Evolutionary conservation across 2,329 filamentous ascomycete genomes (phyloP).

Genomic region (Incumbomyces delicatus): DNA sequence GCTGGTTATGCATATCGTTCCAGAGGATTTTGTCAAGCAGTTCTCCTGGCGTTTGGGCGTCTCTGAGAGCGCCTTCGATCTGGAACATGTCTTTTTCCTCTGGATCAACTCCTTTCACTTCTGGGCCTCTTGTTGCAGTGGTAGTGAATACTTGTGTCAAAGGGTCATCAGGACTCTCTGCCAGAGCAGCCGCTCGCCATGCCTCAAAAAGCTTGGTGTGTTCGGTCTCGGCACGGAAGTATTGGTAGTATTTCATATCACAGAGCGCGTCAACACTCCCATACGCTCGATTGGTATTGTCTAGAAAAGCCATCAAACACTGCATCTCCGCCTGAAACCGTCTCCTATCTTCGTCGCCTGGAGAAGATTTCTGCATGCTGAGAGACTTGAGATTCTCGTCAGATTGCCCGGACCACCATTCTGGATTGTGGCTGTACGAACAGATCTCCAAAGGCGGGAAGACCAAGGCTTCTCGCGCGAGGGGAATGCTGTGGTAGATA

Average conservation of each 20-base stretch:
- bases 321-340: slow-evolving; percentile 49
- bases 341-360: slow-evolving; percentile 28
- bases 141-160: slow-evolving; percentile 39
- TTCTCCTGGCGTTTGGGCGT: slow-evolving; percentile 35
- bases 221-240: slow-evolving; percentile 20
- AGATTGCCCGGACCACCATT: slow-evolving; percentile 54
- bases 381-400: slow-evolving; percentile 43
- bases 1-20: slow-evolving; percentile 29
- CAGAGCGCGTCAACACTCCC: slow-evolving; percentile 45
- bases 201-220: slow-evolving; percentile 39
- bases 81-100: slow-evolving; percentile 29
- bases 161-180: slow-evolving; percentile 31
- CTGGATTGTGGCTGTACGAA: slow-evolving; percentile 46
- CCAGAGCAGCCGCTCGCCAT: slow-evolving; percentile 40
- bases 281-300: slow-evolving; percentile 48
- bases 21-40: slow-evolving; percentile 44
- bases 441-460: slow-evolving; percentile 34
- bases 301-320: slow-evolving; percentile 52
- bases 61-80: slow-evolving; percentile 31
- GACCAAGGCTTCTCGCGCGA: slow-evolving; percentile 48
- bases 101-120: slow-evolving; percentile 19
- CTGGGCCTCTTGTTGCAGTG: slow-evolving; percentile 29
- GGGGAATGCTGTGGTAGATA: slow-evolving; percentile 52
- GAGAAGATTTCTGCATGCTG: slow-evolving; percentile 27
- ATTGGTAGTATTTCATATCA: slow-evolving; percentile 29